A percentile compares a stretch with the other conserved stretches of the same genome.
Evolutionary conservation across 2,329 filamentous ascomycete species (phyloP).

Genomic region (Fusarium albidum): DNA sequence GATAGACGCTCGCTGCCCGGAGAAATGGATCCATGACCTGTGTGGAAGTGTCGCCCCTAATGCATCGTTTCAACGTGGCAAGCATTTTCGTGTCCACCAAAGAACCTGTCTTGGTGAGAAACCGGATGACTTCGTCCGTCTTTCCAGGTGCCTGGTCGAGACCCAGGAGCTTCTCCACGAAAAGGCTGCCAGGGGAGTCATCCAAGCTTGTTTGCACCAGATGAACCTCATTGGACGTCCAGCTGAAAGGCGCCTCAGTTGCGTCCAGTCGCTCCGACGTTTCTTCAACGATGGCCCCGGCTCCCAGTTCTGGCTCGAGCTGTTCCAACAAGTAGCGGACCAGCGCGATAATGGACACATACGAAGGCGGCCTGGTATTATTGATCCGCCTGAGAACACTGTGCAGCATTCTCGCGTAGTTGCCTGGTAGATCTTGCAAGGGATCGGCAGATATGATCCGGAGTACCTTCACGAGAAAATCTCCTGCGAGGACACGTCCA

Average conservation of each 20-base stretch:
- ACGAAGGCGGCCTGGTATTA: conserved; percentile 60
- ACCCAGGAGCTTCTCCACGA: conserved; percentile 71
- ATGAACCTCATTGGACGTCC: conserved; percentile 56
- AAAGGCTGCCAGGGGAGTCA: conserved; percentile 52
- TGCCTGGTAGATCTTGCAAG: conserved; percentile 57
- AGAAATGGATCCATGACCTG: conserved; percentile 64
- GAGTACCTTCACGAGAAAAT: conserved; percentile 67
- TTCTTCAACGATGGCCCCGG: conserved; percentile 49
- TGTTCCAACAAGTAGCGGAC: conserved; percentile 54
- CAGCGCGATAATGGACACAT: conserved; percentile 61
- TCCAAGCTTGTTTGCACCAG: conserved; percentile 52
- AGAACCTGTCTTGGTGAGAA: conserved; percentile 62
- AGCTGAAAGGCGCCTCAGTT: conserved; percentile 49
- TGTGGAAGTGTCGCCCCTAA: conserved; percentile 54
- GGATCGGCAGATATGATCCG: conserved; percentile 69
- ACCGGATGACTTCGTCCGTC: conserved; percentile 64
- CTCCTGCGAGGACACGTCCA: conserved; percentile 64
- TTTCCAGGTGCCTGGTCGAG: conserved; percentile 64
- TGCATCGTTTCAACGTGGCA: conserved; percentile 60
- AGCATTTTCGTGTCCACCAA: conserved; percentile 61
- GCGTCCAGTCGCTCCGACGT: conserved; percentile 49
- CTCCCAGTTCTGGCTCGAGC: conserved; percentile 50
- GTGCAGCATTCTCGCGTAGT: conserved; percentile 64
- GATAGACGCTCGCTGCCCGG: conserved; percentile 63
- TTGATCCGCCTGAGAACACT: conserved; percentile 59